phyloP scores from a whole-genome alignment of 169 alveolate genomes.

The Plasmodium chabaudi region DNA sequence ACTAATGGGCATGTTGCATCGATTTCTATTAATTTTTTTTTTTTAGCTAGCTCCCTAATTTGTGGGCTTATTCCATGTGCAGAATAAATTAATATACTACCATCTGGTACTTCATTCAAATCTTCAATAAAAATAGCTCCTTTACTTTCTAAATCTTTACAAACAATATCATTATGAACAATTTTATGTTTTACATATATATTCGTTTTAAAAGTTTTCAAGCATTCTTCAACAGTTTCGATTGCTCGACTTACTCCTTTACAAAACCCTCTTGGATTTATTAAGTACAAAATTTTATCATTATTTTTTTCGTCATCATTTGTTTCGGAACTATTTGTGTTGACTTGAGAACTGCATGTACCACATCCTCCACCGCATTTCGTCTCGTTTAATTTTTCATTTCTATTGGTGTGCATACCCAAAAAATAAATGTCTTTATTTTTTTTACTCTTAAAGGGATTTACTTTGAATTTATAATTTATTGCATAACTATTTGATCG shows the following conservation, averaged over 20 bases:
- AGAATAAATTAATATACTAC: conserved; percentile 82
- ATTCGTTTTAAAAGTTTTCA: conserved; percentile 85
- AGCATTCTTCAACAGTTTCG: conserved; percentile 87
- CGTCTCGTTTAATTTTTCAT: no score
- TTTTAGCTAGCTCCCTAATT: conserved; percentile 81
- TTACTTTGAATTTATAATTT: no score
- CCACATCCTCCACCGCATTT: no score
- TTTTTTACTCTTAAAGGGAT: no score
- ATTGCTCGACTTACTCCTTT: conserved; percentile 90
- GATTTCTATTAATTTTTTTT: conserved; percentile 80
- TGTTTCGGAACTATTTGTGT: background rate
- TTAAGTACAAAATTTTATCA: conserved; percentile 75
- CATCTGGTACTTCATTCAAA: conserved; percentile 83
- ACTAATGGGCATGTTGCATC: conserved; percentile 92
- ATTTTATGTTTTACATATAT: conserved; percentile 89
- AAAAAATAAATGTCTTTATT: no score
- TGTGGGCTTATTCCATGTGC: conserved; percentile 91
- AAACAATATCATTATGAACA: conserved; percentile 89
- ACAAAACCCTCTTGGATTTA: conserved; percentile 89
- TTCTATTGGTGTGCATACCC: no score
- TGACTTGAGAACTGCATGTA: no score
- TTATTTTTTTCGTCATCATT: background rate
- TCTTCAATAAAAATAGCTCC: conserved; percentile 90
- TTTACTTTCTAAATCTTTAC: conserved; percentile 83
- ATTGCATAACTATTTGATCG: no score